phyloP scores from a whole-genome alignment of 2,329 filamentous ascomycete species.

The Scytalidium lignicola region DNA sequence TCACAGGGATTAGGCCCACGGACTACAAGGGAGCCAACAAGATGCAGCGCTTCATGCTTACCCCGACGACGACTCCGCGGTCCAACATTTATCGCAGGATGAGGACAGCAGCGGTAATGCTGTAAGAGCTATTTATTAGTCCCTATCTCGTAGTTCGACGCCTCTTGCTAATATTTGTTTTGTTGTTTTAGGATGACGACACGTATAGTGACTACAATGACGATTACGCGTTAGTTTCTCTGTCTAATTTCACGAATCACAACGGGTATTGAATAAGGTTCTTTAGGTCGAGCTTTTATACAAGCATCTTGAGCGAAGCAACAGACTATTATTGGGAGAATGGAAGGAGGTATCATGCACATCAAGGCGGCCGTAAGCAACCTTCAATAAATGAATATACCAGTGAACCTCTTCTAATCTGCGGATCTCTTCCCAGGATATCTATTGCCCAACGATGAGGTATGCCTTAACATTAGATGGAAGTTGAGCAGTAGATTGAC shows the following conservation, averaged over 20 bases:
- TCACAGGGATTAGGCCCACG: background rate
- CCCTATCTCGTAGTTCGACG: background rate
- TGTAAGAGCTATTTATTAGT: background rate
- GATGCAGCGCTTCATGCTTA: no score
- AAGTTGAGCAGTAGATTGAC: background rate
- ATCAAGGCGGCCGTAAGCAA: slow-evolving; percentile 31
- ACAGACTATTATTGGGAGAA: slow-evolving; percentile 30
- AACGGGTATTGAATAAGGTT: background rate
- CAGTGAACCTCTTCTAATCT: background rate
- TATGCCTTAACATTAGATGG: background rate
- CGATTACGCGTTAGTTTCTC: background rate
- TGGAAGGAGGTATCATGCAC: slow-evolving; percentile 41
- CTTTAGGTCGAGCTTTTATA: slow-evolving; percentile 2
- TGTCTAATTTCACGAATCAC: background rate
- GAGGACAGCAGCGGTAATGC: background rate
- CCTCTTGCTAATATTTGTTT: background rate
- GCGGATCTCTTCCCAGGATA: slow-evolving; percentile 15
- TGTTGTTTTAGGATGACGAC: background rate
- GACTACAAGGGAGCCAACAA: background rate
- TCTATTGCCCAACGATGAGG: slow-evolving; percentile 19
- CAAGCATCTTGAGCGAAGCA: background rate
- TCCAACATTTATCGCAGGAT: background rate
- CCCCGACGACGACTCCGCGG: background rate
- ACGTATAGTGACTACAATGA: background rate
- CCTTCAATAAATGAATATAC: background rate